Conservation (phyloP, 345 rosid species). For the Erysimum cheiranthoides region DNA sequence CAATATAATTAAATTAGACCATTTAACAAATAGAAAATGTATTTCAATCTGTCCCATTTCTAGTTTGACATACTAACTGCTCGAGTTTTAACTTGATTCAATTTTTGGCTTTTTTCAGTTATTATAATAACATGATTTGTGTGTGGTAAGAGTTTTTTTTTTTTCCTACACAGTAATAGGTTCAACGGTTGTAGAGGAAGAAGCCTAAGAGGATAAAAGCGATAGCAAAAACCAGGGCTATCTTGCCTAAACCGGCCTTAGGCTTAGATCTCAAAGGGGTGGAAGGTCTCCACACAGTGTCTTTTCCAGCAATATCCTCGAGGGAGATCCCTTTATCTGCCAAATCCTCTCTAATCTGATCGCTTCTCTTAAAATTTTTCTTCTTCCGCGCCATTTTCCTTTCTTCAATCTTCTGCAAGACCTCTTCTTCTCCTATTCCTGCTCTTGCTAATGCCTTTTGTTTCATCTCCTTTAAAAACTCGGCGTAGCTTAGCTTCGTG, state of each 20-base stretch:
- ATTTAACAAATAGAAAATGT: background rate
- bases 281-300: background rate
- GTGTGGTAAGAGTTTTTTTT: constrained; percentile 1
- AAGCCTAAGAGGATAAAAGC: background rate
- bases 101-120: background rate
- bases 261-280: background rate
- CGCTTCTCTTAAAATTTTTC: constrained; percentile 71
- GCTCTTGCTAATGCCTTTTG: constrained; percentile 69
- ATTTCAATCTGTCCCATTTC: background rate
- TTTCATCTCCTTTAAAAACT: constrained; percentile 67
- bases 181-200: background rate
- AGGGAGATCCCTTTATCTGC: background rate
- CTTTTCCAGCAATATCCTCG: background rate
- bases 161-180: background rate
- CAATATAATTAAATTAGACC: background rate
- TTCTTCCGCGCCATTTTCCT: constrained; percentile 64
- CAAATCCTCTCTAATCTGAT: constrained; percentile 59
- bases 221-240: background rate
- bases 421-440: background rate
- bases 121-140: background rate
- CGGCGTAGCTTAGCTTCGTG: constrained; percentile 50
- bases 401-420: constrained; percentile 44
- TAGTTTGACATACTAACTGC: background rate
- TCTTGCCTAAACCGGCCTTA: background rate
- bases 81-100: background rate